These are phyloP conservation scores for Blastomyces silverae DNA, from an alignment of 2,329 filamentous ascomycete species.

Conservation along the genomic window DNA sequence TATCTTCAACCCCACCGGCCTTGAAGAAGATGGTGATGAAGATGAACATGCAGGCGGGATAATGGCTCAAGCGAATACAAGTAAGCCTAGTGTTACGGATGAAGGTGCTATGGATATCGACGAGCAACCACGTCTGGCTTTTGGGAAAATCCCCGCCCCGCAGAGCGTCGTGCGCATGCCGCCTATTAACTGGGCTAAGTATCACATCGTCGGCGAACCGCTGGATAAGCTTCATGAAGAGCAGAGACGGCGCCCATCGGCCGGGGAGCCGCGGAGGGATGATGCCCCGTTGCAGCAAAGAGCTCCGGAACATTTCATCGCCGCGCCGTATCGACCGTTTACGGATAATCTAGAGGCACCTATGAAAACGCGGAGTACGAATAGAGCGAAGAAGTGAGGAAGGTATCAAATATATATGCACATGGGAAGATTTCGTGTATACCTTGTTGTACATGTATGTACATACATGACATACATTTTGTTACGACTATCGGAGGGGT, in stretches of 20 bases:
- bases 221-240: conserved; percentile 79
- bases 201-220: conserved; percentile 78
- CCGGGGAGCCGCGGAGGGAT: conserved; percentile 38
- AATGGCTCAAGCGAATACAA: neutral
- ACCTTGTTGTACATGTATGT: neutral
- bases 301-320: conserved; percentile 48
- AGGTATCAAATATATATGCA: neutral
- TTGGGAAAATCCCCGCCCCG: conserved; percentile 63
- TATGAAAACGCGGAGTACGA: conserved; percentile 27
- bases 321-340: conserved; percentile 55
- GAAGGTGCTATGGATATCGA: conserved; percentile 16
- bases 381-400: conserved; percentile 32
- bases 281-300: conserved; percentile 22
- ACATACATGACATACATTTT: neutral
- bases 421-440: neutral
- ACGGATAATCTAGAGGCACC: conserved; percentile 45
- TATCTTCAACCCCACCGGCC: conserved; percentile 35
- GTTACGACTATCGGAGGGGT: neutral
- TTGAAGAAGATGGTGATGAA: conserved; percentile 35
- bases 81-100: neutral
- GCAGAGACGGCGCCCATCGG: conserved; percentile 58
- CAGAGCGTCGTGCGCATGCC: conserved; percentile 82
- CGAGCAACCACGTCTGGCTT: conserved; percentile 33
- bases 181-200: conserved; percentile 90
- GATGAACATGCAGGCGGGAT: conserved; percentile 21